Conservation (phyloP, 371 early-diverging fungal species). For the Encephalitozoon hellem region DNA sequence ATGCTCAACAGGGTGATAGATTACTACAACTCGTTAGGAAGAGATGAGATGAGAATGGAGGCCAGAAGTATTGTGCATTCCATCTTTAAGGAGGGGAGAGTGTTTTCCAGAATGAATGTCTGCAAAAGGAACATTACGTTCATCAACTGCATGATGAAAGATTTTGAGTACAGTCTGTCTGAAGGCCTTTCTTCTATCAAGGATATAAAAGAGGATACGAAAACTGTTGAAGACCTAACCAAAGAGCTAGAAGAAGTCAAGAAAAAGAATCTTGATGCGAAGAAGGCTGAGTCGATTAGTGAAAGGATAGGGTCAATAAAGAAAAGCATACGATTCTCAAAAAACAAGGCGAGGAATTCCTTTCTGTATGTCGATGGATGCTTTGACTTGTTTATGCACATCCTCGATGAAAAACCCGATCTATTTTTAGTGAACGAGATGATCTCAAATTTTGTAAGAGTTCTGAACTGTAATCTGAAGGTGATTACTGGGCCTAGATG, state of each 20-base stretch:
- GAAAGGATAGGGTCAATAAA: neutral
- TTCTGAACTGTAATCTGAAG: constrained; percentile 82
- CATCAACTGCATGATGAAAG: constrained; percentile 44
- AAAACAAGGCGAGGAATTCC: neutral
- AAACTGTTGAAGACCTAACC: constrained; percentile 10
- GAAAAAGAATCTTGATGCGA: neutral
- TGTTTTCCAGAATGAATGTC: neutral
- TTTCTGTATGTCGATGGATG: constrained; percentile 35
- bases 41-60: constrained; percentile 5
- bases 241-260: constrained; percentile 15
- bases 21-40: constrained; percentile 23
- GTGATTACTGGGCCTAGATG: constrained; percentile 83
- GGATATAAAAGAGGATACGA: constrained; percentile 33
- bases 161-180: constrained; percentile 42
- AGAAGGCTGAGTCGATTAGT: neutral
- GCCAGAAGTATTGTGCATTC: constrained; percentile 14
- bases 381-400: constrained; percentile 33
- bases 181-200: constrained; percentile 44
- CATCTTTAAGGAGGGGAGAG: constrained; percentile 16
- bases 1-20: constrained; percentile 7
- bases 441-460: constrained; percentile 79
- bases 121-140: constrained; percentile 26
- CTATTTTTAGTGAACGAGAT: constrained; percentile 80
- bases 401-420: constrained; percentile 24
- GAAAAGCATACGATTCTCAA: neutral